Base-by-base conservation (phyloP, 306 rosid genomes). In the Prunus mume region DNA sequence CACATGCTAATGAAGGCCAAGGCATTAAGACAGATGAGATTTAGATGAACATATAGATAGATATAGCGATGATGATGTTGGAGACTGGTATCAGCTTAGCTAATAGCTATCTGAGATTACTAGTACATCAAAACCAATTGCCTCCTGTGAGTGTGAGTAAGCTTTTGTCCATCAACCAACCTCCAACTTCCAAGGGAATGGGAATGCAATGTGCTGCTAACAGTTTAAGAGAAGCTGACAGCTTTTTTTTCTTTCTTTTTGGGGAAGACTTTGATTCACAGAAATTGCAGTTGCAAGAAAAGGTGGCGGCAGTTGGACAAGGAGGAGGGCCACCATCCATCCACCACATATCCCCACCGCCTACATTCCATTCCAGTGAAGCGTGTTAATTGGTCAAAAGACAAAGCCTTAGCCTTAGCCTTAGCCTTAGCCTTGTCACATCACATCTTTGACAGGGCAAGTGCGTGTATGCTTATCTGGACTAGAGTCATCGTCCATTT, bases 401-500 rank as follows among this genome's bases (percentile, higher is more conserved):
- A 34, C 51, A 52, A 1, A 69, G 24, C 4, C 34, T 27, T 22
- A 46, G 19, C 45, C 3, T 25, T 15, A 15, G 19, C n/a, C 27
- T 24, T 5, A 3, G 32, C 8, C 56, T 20, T 20, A 56, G 32
- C 12, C 20, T 32, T 7, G 45, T 63, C 12, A 19, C 17, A 12
- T 63, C 43, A 3, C 45, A 63, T 28, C 6, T 28, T 57, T 10
- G 45, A 63, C 45, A 15, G 41, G 67, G 12, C 67, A 71, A 13
- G 38, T 25, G 27, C 22, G 56, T 34, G 65, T 56, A 4, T 12
- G 30, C 76, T 72, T 20, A 55, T 72, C 76, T 38, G 54, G 52
- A 72, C 47, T 14, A n/a, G 51, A 57, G 45, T 56, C 76, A 55
- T 11, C 18, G 51, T 49, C 75, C 32, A 71, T n/a, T 55, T 34